A percentile compares a stretch with the other conserved stretches of the same genome.
These are phyloP conservation scores for Royoungia palumana DNA, from an alignment of 768 basidiomycete genomes.

Conservation along the genomic window DNA sequence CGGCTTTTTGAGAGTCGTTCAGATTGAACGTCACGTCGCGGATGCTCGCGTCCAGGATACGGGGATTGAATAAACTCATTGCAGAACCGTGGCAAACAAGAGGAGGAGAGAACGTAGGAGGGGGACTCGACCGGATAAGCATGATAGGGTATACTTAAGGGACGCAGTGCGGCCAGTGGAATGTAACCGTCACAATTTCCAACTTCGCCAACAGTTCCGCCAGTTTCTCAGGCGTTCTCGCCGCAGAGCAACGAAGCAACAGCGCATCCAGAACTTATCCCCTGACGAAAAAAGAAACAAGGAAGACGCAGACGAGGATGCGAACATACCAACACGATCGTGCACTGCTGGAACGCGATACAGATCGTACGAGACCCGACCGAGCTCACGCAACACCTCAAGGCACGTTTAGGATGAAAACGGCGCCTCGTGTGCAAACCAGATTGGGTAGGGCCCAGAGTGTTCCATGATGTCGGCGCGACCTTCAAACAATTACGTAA, in stretches of 20 bases:
- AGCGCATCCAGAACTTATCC: not conserved
- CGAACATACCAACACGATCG: not conserved
- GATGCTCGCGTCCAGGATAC: slow-evolving; percentile 73
- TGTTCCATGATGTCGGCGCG: no score
- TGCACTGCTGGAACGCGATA: not conserved
- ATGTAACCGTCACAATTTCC: slow-evolving; percentile 4
- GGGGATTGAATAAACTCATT: slow-evolving; percentile 74
- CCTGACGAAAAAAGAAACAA: not conserved
- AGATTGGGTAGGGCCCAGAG: no score
- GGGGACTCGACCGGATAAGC: not conserved
- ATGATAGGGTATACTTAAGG: slow-evolving; percentile 3
- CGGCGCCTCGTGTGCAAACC: no score
- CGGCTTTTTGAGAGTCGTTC: slow-evolving; percentile 63
- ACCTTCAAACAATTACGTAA: no score
- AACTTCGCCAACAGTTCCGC: slow-evolving; percentile 3
- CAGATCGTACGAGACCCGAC: no score
- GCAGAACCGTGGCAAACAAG: not conserved
- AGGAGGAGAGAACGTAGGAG: not conserved
- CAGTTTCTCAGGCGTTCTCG: slow-evolving; percentile 10
- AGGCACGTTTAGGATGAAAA: no score
- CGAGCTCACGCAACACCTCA: no score
- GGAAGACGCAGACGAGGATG: not conserved
- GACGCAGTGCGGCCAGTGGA: slow-evolving; percentile 17
- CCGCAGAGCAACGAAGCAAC: not conserved
- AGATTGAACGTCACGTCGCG: slow-evolving; percentile 60